Evolutionary conservation across 1,284 basidiomycete species (phyloP).

Genomic region (Irpex sp.): DNA sequence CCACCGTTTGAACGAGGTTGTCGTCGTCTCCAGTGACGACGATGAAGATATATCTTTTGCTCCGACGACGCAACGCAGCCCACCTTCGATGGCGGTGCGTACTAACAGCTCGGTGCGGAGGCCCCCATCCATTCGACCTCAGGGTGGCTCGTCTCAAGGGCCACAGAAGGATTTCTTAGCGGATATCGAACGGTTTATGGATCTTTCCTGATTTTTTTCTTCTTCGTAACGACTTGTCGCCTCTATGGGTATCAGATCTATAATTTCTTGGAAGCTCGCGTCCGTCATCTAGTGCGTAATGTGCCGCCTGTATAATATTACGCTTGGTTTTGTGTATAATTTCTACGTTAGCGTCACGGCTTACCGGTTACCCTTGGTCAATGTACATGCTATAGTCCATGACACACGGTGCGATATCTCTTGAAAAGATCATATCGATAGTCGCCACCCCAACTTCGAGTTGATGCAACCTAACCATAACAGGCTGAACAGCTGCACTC

Average conservation of each 20-base stretch:
- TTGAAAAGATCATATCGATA: too few species aligned
- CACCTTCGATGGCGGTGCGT: background rate
- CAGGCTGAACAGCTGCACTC: too few species aligned
- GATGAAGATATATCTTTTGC: background rate
- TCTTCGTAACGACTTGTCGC: background rate
- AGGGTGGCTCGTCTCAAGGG: background rate
- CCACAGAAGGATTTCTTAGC: background rate
- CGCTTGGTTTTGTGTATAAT: background rate
- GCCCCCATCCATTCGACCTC: background rate
- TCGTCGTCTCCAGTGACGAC: background rate
- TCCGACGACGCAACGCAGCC: background rate
- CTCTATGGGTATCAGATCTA: background rate
- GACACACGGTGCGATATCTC: too few species aligned
- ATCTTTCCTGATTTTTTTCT: background rate
- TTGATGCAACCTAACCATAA: too few species aligned
- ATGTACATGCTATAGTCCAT: background rate
- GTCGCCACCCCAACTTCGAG: too few species aligned
- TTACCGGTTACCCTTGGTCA: background rate
- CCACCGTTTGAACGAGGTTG: background rate
- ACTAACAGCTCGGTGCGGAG: background rate
- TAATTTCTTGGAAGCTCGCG: background rate
- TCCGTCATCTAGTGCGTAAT: background rate
- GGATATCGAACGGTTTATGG: background rate
- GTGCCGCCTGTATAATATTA: background rate
- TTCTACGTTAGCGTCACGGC: background rate